Evolutionary conservation across 805 yeast species (phyloP), one percentile per base, ranked within the genome.

Genomic region (Myxozyma neotropica): DNA sequence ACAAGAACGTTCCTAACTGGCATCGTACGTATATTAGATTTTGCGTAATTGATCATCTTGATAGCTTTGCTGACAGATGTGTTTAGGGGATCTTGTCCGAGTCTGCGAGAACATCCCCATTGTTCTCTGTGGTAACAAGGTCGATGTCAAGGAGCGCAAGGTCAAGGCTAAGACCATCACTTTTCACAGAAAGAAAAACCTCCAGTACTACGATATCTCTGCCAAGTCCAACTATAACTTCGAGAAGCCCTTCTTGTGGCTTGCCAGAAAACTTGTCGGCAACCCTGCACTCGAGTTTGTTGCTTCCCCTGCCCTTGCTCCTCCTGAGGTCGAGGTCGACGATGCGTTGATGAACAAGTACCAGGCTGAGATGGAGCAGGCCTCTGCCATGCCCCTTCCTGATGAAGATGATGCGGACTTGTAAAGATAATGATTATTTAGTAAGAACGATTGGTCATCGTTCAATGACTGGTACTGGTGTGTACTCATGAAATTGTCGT

Each of bases 1-100:
- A 94, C 83, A 94, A 94, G 84, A 94, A 94, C 80, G 99, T 94
- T 77, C 99, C 99, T 78, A 95, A 94, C 89, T 94, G 99, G 99
- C 97, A 95, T 87, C 88, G 99, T 82, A 31, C 48, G 60, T 46
- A 17, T 6, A 27, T 23, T 2, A 15, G 19, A 5, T 19, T 7
- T 48, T 23, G 8, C 21, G 27, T 24, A n/a, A 31, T 31, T n/a
- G 23, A 17, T 17, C 23, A 33, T 39, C 6, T 17, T 26, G 19
- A 33, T 13, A n/a, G n/a, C 29, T 4, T 12, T 19, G 23, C 42
- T 52, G 33, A 52, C 31, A 17, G 15, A 3, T 23, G 12, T 15
- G 21, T 13, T 5, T 36, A 58, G 59, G 64, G 44, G 99, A 94
- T 80, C 84, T 94, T 76, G 97, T 94, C 67, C 90, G 99, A 82